Evolutionary conservation across 164 flowering plant genomes (phyloP), one percentile per base, ranked within the genome.

Genomic region (Tinospora cordifolia): DNA sequence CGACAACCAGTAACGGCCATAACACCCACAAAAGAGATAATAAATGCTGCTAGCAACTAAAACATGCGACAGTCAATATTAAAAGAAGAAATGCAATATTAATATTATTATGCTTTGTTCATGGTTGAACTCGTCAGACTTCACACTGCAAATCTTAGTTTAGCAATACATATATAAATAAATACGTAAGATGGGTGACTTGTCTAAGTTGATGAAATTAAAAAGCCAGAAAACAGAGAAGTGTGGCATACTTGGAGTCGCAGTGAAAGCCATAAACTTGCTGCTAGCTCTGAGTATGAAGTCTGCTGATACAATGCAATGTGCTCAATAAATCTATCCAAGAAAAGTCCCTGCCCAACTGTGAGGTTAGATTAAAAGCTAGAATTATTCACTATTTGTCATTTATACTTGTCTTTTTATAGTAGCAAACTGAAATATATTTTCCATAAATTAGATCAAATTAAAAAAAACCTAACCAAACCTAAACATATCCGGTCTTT

Each of bases 261-360:
- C 75, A 92, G 78, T 63, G 99, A 94, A 69, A 94, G 97, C 99
- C 99, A 94, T 77, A 90, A 81, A 79, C 96, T 89, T 71, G 97
- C 96, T 70, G 72, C 83, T 60, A 84, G 12, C 79, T 92, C 97
- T 40, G 97, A 81, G 73, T 81, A 89, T 59, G 97, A 89, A 64
- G 97, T 92, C 71, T 69, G 75, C 78, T 91, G 95, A 82, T 92
- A 89, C 64, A 83, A 66, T 4, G 75, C 69, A 14, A 94, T 74
- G 68, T 84, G 82, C 78, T 82, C 83, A 21, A 58, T 81, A 77
- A 94, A 94, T 79, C 75, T 85, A 36, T 65, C 73, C 65, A 87
- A 76, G 77, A 89, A 92, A 47, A 70, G 74, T 9, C 85, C 89
- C 99, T 94, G 93, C 70, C 59, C 64, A 78, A 26, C 69, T 65